Base-by-base conservation (phyloP, 164 flowering plant genomes). In the Magnolia changhungtana region DNA sequence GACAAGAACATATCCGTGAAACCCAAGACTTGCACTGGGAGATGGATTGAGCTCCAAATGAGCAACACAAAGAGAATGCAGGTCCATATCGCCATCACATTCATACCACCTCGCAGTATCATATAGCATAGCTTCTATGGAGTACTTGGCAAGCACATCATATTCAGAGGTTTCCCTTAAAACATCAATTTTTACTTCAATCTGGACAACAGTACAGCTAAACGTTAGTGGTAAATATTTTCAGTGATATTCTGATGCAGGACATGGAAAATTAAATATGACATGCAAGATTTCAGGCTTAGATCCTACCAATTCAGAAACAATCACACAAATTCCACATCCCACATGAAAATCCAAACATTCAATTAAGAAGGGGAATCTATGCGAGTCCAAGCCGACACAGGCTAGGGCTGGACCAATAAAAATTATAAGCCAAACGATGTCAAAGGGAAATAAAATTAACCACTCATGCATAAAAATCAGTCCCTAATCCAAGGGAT, bases 111-210 rank as follows among this genome's bases (percentile, higher is more conserved):
- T 85, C n/a, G 77, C 85, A 69, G 79, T 85, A 76, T 94, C 99
- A 77, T 82, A 96, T 27, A 96, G 27, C 75, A 80, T 84, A 71
- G 95, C 98, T 85, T 94, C 98, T 37, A 94, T 77, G 67, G 80
- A 80, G 82, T 84, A 90, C 79, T 89, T 82, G 8, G 80, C 73
- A 61, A 84, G 87, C 61, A 86, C 45, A 23, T 72, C 79, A 9
- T 86, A 85, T 75, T 82, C 83, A 8, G 86, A 65, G 63, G 74
- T 77, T 76, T 82, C 87, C 52, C 20, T 72, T 2, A 86, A 78
- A 67, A 61, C 73, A 72, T 94, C 96, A 83, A 96, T 80, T 80
- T 86, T 88, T 72, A 96, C 97, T 85, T 90, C 95, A 81, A 96
- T 97, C 99, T 96, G 91, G 69, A 80, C 50, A 58, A 19, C 49